Percentiles rank a stretch among this genome's conserved stretches.
These are phyloP conservation scores for Podaxis sp. DNA, from an alignment of 768 basidiomycete species.

Conservation along the genomic window DNA sequence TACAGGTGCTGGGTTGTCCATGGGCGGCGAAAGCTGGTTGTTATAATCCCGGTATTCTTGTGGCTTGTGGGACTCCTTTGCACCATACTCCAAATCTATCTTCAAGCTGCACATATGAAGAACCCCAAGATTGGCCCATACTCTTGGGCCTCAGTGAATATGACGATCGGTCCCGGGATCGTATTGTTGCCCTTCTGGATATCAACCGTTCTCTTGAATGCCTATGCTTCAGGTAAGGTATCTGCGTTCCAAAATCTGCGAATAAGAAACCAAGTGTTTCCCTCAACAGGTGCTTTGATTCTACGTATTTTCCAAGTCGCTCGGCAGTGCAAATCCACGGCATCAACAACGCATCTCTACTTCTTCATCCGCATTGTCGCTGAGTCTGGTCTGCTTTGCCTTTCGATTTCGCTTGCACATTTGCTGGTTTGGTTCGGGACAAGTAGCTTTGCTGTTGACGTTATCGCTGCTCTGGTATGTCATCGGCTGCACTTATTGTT, in stretches of 20 bases:
- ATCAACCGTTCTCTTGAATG: background rate
- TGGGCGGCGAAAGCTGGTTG: background rate
- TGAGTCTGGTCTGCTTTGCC: background rate
- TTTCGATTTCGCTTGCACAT: background rate
- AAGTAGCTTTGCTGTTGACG: background rate
- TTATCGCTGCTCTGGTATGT: background rate
- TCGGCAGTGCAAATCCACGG: no score
- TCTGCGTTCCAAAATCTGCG: background rate
- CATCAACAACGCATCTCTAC: background rate
- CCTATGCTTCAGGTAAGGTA: background rate
- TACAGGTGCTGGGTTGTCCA: background rate
- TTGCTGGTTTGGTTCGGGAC: background rate
- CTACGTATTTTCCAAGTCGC: background rate
- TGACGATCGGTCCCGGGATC: background rate
- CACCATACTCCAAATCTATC: constrained; percentile 3
- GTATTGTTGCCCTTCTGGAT: constrained; percentile 2
- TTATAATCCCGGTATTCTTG: background rate
- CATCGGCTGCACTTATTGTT: background rate
- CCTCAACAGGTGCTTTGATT: background rate
- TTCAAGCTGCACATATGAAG: background rate
- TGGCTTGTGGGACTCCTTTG: background rate
- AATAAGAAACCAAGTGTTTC: background rate
- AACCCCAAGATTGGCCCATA: constrained; percentile 3
- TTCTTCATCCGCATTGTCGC: background rate
- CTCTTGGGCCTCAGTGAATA: background rate